phyloP scores from a whole-genome alignment of 2,329 filamentous ascomycete species.

The Fusarium ramigenum region DNA sequence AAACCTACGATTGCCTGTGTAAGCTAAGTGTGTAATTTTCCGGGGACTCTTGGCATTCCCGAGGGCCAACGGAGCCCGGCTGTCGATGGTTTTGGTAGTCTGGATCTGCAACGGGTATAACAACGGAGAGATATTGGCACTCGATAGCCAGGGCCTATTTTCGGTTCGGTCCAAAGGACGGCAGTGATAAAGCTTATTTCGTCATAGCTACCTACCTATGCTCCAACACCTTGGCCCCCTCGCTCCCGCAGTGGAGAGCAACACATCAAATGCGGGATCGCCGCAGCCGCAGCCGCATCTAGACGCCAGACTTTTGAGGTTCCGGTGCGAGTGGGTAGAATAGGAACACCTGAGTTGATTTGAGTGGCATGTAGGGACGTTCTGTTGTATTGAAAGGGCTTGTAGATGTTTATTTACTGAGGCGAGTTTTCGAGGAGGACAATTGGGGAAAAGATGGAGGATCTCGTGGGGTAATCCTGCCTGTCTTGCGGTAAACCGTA shows the following conservation, averaged over 20 bases:
- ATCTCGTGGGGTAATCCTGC: conserved; percentile 35
- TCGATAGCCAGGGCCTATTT: conserved; percentile 21
- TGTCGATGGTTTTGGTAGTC: conserved; percentile 2
- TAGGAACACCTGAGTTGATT: neutral
- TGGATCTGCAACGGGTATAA: conserved; percentile 4
- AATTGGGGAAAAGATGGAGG: conserved; percentile 20
- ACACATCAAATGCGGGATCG: conserved; percentile 3
- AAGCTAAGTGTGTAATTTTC: neutral
- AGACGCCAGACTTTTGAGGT: neutral
- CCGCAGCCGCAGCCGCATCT: neutral
- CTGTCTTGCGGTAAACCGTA: neutral
- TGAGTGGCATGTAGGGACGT: neutral
- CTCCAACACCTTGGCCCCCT: conserved; percentile 28
- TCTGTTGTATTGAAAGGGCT: neutral
- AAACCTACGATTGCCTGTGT: neutral
- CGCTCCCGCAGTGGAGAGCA: conserved; percentile 35
- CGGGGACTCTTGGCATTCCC: conserved; percentile 30
- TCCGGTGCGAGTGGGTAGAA: neutral
- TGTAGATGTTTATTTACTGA: neutral
- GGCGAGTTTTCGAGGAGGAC: neutral
- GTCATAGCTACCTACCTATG: conserved; percentile 22
- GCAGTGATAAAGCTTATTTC: conserved; percentile 29
- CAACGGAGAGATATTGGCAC: neutral
- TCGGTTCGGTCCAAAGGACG: conserved; percentile 45
- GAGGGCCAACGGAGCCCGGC: conserved; percentile 41